These are phyloP conservation scores for Mycena rosella DNA, from an alignment of 768 basidiomycete species.

Conservation along the genomic window DNA sequence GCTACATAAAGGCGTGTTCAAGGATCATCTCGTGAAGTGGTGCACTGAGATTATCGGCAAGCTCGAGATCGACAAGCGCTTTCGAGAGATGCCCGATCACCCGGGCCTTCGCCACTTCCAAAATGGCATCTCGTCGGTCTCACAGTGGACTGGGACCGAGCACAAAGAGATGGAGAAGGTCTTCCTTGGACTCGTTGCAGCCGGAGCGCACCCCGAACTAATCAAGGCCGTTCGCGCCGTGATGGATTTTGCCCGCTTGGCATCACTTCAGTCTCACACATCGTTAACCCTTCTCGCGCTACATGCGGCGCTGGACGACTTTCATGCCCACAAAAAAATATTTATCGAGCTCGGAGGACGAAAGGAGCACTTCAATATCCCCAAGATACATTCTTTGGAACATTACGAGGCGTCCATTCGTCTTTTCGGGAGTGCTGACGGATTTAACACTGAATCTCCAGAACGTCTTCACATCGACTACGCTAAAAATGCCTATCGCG, in stretches of 20 bases:
- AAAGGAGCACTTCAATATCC: slow-evolving; percentile 49
- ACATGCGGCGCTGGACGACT: slow-evolving; percentile 33
- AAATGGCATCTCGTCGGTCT: slow-evolving; percentile 48
- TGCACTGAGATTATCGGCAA: slow-evolving; percentile 38
- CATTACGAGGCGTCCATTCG: slow-evolving; percentile 45
- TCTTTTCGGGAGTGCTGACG: slow-evolving; percentile 41
- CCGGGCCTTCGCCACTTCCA: slow-evolving; percentile 47
- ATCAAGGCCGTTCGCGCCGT: slow-evolving; percentile 34
- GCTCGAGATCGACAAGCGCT: slow-evolving; percentile 50
- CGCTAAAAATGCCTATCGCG: slow-evolving; percentile 47
- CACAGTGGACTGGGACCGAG: slow-evolving; percentile 52
- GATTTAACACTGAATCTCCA: slow-evolving; percentile 46
- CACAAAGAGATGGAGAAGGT: slow-evolving; percentile 46
- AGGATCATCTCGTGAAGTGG: slow-evolving; percentile 58
- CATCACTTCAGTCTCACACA: slow-evolving; percentile 40
- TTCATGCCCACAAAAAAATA: slow-evolving; percentile 44
- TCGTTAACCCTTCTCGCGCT: slow-evolving; percentile 38
- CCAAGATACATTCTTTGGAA: slow-evolving; percentile 47
- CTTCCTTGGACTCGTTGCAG: slow-evolving; percentile 43
- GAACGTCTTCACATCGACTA: slow-evolving; percentile 55
- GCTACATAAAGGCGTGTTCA: slow-evolving; percentile 62
- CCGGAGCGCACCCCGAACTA: slow-evolving; percentile 31
- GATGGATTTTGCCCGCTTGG: slow-evolving; percentile 46
- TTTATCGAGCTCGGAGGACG: slow-evolving; percentile 40
- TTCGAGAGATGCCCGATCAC: slow-evolving; percentile 45